Evolutionary conservation across 768 basidiomycete species (phyloP).

Genomic region (Boletus sp.): DNA sequence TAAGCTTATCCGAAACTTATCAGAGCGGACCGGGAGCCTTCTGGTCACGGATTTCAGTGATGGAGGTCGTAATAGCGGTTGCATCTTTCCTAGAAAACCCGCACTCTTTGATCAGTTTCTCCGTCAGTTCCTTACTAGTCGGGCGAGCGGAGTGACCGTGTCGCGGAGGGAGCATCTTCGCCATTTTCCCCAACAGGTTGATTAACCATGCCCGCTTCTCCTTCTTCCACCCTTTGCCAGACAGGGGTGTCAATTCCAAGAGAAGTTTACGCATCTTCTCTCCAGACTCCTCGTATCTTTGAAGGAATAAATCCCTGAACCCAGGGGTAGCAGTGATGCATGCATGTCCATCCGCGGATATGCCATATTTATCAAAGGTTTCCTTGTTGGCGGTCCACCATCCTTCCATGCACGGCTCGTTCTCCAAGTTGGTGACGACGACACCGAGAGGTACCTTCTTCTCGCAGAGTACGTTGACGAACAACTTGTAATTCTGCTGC

Average conservation of each 20-base stretch:
- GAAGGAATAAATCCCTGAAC: constrained; percentile 17
- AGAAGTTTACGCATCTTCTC: constrained; percentile 21
- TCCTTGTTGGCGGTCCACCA: constrained; percentile 41
- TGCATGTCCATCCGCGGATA: constrained; percentile 35
- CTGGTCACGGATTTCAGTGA: constrained; percentile 8
- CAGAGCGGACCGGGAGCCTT: neutral
- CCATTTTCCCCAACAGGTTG: constrained; percentile 21
- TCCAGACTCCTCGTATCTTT: constrained; percentile 33
- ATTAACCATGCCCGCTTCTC: constrained; percentile 18
- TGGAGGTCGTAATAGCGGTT: constrained; percentile 15
- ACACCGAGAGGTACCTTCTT: constrained; percentile 37
- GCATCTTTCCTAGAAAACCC: constrained; percentile 20
- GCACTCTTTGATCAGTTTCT: constrained; percentile 15
- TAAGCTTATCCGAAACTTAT: neutral
- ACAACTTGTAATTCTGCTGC: constrained; percentile 39
- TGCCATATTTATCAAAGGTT: constrained; percentile 29
- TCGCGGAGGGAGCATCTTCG: constrained; percentile 14
- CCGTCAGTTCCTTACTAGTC: constrained; percentile 7
- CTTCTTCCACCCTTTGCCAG: constrained; percentile 14
- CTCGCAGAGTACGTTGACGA: constrained; percentile 40
- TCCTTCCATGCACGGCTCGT: constrained; percentile 30
- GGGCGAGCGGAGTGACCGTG: constrained; percentile 1
- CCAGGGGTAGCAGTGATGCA: constrained; percentile 40
- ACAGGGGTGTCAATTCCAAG: constrained; percentile 1
- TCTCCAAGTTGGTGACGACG: constrained; percentile 41